Evolutionary conservation across 495 filamentous ascomycete genomes (phyloP), one percentile per base, ranked within the genome.

Genomic region (Hypoxylon lienhwacheense): DNA sequence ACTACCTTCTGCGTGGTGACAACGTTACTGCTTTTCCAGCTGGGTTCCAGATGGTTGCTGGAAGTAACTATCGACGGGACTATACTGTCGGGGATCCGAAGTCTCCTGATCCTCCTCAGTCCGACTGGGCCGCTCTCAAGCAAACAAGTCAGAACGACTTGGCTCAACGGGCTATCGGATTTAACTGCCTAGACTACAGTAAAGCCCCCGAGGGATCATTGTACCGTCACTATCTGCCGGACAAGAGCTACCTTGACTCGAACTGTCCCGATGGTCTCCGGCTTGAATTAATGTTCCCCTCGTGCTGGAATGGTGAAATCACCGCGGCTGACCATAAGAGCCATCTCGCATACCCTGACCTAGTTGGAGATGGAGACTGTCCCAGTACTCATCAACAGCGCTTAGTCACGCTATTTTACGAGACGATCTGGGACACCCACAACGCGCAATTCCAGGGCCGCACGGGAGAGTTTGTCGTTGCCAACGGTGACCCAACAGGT

Each of bases 161-260:
- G 16, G 70, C 68, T n/a, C 87, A 93, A 73, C 86, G 90, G 43
- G 90, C 91, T 6, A 48, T 96, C 21, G 92, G 92, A 2, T 96
- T 92, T 77, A 96, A 96, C 73, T 97, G 92, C 68, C 69, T 97
- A 40, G 80, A 96, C 78, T 95, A 95, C 62, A 46, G 61, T 15
- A 74, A 66, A 21, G 53, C 66, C 0, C 61, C 84, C 14, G 90
- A 96, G 64, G 74, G 77, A 0, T 84, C 89, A 11, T 73, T 96
- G n/a, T 84, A 78, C 42, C 87, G 91, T 34, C 89, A 93, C 66
- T 84, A 79, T 61, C 35, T 97, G 60, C 91, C 92, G 0, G 80
- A 86, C 47, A 93, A 96, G 77, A 69, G 69, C 1, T 93, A 77
- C 57, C 75, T 95, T 21, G 89, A 95, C 61, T 76, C 72, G 29